These are phyloP conservation scores for Globisporangium cylindrosporum DNA, from an alignment of 352 stramenopile species.

Conservation along the genomic window DNA sequence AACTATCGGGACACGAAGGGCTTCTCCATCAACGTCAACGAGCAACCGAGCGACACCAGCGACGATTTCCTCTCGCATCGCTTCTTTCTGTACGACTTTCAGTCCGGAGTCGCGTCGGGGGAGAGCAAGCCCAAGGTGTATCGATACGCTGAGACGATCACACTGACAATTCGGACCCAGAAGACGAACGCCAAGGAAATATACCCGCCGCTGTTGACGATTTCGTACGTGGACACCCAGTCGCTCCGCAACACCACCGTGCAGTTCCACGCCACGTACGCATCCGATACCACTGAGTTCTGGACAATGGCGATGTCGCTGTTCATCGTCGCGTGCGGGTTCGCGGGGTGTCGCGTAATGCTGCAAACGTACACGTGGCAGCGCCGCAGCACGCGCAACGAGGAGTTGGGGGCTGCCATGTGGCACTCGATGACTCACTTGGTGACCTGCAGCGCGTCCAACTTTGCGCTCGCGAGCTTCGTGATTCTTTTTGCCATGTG, in stretches of 20 bases:
- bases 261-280: conserved; percentile 85
- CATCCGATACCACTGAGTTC: conserved; percentile 74
- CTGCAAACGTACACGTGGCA: conserved; percentile 89
- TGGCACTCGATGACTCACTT: conserved; percentile 46
- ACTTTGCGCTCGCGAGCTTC: conserved; percentile 42
- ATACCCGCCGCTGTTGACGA: conserved; percentile 69
- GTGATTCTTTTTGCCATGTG: conserved; percentile 73
- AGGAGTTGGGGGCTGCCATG: conserved; percentile 51
- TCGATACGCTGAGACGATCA: conserved; percentile 71
- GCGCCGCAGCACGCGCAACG: conserved; percentile 65
- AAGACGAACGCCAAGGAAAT: conserved; percentile 43
- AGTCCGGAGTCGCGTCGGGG: conserved; percentile 50
- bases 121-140: conserved; percentile 52
- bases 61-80: conserved; percentile 89
- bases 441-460: conserved; percentile 33
- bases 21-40: conserved; percentile 82
- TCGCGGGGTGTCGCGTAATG: conserved; percentile 55
- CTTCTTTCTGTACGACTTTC: conserved; percentile 91
- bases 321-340: conserved; percentile 60
- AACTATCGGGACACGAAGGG: conserved; percentile 73
- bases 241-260: conserved; percentile 25
- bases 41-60: conserved; percentile 34
- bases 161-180: conserved; percentile 61
- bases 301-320: conserved; percentile 74
- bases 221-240: conserved; percentile 72